Percentiles rank a stretch among this genome's conserved stretches.
Evolutionary conservation across 176 grass and related monocot genomes (phyloP).

Genomic region (Dendrocalamus sinicus): DNA sequence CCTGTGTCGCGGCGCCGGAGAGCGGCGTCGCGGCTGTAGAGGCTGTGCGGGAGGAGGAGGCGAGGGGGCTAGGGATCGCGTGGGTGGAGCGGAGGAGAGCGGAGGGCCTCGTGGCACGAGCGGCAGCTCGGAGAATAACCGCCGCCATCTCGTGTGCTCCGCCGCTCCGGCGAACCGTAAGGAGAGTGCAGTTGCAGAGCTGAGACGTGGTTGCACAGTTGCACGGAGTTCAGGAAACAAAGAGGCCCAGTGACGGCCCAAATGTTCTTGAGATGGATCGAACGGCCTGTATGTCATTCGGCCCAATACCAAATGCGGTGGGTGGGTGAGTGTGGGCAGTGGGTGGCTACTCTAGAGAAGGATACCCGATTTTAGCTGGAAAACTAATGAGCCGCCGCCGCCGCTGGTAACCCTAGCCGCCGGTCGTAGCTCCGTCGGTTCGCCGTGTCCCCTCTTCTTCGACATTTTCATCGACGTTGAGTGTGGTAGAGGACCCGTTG

Average conservation of each 20-base stretch:
- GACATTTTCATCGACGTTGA: too few species aligned
- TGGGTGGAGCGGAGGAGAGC: conserved; percentile 36
- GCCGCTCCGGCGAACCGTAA: background rate
- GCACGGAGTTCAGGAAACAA: background rate
- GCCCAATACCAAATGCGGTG: background rate
- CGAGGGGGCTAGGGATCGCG: background rate
- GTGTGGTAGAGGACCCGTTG: too few species aligned
- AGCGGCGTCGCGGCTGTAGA: background rate
- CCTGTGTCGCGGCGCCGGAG: background rate
- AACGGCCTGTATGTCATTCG: background rate
- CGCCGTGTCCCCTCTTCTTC: too few species aligned
- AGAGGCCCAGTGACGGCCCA: background rate
- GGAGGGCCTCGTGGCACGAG: conserved; percentile 15
- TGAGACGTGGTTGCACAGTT: background rate
- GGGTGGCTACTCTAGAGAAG: too few species aligned
- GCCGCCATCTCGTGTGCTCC: conserved; percentile 49
- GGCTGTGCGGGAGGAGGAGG: conserved; percentile 28
- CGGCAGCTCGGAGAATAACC: conserved; percentile 40
- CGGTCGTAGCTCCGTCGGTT: too few species aligned
- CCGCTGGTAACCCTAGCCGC: too few species aligned
- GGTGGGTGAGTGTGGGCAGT: background rate
- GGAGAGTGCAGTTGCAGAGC: background rate
- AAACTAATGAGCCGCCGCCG: too few species aligned
- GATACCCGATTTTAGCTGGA: too few species aligned
- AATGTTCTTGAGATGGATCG: background rate